A percentile compares a stretch with the other conserved stretches of the same genome.
phyloP scores from a whole-genome alignment of 2,329 filamentous ascomycete genomes.

The Drechslerella stenobrocha region DNA sequence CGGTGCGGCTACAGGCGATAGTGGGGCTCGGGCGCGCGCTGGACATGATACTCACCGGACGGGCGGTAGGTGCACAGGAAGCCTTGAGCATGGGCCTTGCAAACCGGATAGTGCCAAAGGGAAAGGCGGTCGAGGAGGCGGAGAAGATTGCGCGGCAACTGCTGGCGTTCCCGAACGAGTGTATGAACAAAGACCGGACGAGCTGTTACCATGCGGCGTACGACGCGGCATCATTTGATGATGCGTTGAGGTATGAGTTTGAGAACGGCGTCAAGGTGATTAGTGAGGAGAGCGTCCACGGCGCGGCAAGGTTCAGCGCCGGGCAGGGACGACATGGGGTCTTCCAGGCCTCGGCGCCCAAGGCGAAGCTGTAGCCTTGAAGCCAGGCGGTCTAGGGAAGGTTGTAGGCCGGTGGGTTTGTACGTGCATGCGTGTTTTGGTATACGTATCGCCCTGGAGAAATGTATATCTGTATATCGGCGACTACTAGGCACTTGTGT shows the following conservation, averaged over 20 bases:
- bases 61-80: constrained; percentile 72
- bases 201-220: constrained; percentile 61
- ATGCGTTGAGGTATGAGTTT: constrained; percentile 61
- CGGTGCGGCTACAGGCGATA: constrained; percentile 61
- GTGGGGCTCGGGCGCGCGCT: constrained; percentile 62
- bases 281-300: constrained; percentile 57
- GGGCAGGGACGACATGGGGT: constrained; percentile 57
- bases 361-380: constrained; percentile 28
- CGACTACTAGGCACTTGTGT: no score
- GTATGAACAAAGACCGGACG: constrained; percentile 61
- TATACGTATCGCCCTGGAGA: no score
- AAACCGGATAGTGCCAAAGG: constrained; percentile 72
- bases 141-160: constrained; percentile 59
- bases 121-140: constrained; percentile 60
- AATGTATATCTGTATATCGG: neutral
- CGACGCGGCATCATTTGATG: constrained; percentile 59
- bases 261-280: constrained; percentile 58
- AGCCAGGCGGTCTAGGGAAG: no score
- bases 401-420: no score
- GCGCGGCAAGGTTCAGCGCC: constrained; percentile 56
- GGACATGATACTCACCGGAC: constrained; percentile 64
- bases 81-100: constrained; percentile 88
- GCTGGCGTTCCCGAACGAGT: constrained; percentile 60
- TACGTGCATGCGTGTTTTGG: no score
- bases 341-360: constrained; percentile 13